Evolutionary conservation across 345 rosid species (phyloP).

Genomic region (Rhizophora mangle): DNA sequence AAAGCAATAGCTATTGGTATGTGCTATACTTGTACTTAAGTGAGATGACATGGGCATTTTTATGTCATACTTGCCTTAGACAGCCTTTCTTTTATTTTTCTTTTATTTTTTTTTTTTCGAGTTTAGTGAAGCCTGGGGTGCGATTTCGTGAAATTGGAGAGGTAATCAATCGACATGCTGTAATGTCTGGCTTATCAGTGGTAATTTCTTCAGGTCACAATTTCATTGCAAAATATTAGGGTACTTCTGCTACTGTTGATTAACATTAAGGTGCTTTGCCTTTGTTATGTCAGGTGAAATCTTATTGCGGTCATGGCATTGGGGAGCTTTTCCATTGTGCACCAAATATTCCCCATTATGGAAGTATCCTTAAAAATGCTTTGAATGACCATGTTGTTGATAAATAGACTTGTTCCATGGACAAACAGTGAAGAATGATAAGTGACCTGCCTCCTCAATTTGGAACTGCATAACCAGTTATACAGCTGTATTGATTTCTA

Average conservation of each 20-base stretch:
- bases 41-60: no score
- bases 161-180: constrained; percentile 82
- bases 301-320: constrained; percentile 93
- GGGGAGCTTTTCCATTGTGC: constrained; percentile 99
- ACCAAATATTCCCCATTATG: constrained; percentile 95
- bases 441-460: neutral
- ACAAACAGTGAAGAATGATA: neutral
- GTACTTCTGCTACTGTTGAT: neutral
- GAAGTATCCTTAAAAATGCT: constrained; percentile 57
- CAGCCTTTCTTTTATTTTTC: constrained; percentile 9
- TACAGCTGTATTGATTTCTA: neutral
- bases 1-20: constrained; percentile 85
- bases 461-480: neutral
- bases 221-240: neutral
- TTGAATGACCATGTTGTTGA: neutral
- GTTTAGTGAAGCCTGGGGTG: constrained; percentile 89
- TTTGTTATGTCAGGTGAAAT: constrained; percentile 61
- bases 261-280: neutral
- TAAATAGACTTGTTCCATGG: neutral
- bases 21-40: constrained; percentile 6
- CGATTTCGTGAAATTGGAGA: constrained; percentile 94
- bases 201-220: constrained; percentile 37
- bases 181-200: constrained; percentile 94
- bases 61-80: neutral
- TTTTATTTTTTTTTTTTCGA: neutral